A percentile compares a stretch with the other conserved stretches of the same genome.
Evolutionary conservation across 2,329 filamentous ascomycete genomes (phyloP).

Genomic region (Cladophialophora immunda): DNA sequence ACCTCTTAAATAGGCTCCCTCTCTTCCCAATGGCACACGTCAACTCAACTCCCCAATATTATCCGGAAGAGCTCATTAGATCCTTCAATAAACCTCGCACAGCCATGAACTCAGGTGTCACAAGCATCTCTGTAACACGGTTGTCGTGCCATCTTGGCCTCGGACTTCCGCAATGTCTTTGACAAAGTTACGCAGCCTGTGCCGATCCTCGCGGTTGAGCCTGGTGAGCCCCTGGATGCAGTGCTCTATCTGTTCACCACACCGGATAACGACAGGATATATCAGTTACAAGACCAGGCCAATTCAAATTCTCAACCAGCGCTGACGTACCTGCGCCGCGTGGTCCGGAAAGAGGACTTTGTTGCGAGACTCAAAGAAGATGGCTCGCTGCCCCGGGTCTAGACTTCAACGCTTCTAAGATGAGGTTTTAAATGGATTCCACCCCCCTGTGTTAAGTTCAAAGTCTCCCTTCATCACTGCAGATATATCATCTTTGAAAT

Average conservation of each 20-base stretch:
- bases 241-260: background rate
- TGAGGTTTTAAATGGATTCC: background rate
- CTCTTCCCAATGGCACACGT: background rate
- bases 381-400: background rate
- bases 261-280: slow-evolving; percentile 7
- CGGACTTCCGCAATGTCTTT: slow-evolving; percentile 25
- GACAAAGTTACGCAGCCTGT: slow-evolving; percentile 5
- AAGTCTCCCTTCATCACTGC: no score
- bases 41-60: background rate
- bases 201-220: background rate
- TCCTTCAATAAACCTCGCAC: slow-evolving; percentile 1
- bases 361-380: background rate
- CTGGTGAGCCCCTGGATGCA: background rate
- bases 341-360: background rate
- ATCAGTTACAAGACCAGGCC: slow-evolving; percentile 5
- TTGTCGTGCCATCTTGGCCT: slow-evolving; percentile 1
- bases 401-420: background rate
- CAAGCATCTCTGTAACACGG: slow-evolving; percentile 2
- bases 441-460: background rate
- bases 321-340: slow-evolving; percentile 8
- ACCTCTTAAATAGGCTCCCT: background rate
- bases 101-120: background rate
- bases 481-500: background rate
- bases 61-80: background rate
- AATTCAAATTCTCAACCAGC: background rate